Evolutionary conservation across 1,284 basidiomycete species (phyloP).

Genomic region (Macrocystidia cucumis): DNA sequence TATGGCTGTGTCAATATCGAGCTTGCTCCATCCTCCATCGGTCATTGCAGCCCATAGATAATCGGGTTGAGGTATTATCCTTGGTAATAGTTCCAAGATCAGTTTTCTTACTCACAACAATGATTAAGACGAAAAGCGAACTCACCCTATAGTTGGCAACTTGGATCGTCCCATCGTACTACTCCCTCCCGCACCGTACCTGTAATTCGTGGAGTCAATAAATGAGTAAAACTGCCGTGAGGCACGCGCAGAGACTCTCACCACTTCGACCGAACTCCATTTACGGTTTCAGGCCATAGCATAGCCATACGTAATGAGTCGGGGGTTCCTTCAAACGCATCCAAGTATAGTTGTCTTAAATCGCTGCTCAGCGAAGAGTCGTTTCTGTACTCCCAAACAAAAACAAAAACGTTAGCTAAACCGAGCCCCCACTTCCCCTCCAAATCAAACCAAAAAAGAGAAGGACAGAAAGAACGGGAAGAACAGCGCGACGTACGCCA

Average conservation of each 20-base stretch:
- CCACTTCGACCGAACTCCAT: slow-evolving; percentile 17
- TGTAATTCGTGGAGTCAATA: neutral
- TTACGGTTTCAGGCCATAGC: slow-evolving; percentile 15
- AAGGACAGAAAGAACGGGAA: neutral
- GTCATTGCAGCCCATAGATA: slow-evolving; percentile 19
- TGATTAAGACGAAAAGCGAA: slow-evolving; percentile 2
- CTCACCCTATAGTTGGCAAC: slow-evolving; percentile 19
- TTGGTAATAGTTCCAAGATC: slow-evolving; percentile 3
- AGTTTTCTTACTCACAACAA: too few species aligned
- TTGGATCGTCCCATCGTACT: slow-evolving; percentile 15
- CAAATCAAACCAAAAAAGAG: too few species aligned
- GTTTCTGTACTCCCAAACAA: slow-evolving; percentile 11
- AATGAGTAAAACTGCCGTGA: neutral
- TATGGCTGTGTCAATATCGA: slow-evolving; percentile 14
- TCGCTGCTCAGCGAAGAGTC: slow-evolving; percentile 12
- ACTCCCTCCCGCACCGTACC: slow-evolving; percentile 21
- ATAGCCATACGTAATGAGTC: slow-evolving; percentile 19
- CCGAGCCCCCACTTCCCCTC: too few species aligned
- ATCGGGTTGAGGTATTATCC: slow-evolving; percentile 22
- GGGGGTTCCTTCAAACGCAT: slow-evolving; percentile 18
- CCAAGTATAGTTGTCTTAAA: slow-evolving; percentile 16
- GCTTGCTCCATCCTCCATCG: slow-evolving; percentile 21
- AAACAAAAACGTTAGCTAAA: neutral
- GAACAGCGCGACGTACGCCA: slow-evolving; percentile 15
- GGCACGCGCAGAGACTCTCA: slow-evolving; percentile 1